Base-by-base conservation (phyloP, 148 eudicot species). In the Chenopodium quinoa region DNA sequence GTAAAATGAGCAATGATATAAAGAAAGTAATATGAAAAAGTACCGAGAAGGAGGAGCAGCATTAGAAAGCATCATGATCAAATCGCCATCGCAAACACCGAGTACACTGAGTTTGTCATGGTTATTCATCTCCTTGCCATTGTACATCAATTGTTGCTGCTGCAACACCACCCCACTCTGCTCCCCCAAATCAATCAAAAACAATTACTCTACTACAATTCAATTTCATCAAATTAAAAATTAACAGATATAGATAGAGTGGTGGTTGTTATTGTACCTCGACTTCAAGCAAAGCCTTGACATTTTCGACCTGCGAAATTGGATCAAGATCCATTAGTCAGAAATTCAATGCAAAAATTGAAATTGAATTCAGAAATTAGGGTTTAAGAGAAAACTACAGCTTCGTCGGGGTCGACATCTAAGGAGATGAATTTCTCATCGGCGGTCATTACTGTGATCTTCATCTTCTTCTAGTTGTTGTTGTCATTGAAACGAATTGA, bases 211-310 rank as follows among this genome's bases (percentile, higher is more conserved):
- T 32, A 32, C 34, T 32, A 27, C 29, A 32, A 71, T 34, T 34
- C 5, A 8, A 40, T 2, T 10, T 14, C 50, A 9, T 17, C 31
- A 48, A 31, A 32, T 4, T 1, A 32, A 27, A 32, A 64, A 14
- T 37, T 0, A 70, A 31, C 11, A 73, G 19, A 2, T 29, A 67
- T 9, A 20, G 63, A 29, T 13, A 3, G 29, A 2, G 8, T 10
- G 23, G 29, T 27, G 29, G 29, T 27, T 27, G 7, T 37, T 79
- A 40, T 40, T 40, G 44, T 17, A 95, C 99, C 98, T 96, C 99
- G 71, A 95, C 98, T 82, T 96, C 99, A 58, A 96, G 93, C 62
- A 96, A 83, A 86, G 99, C 99, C 89, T 96, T 96, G 87, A 96
- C 86, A 78, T 96, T 95, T 83, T 96, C 99, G 71, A 96, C 95